A percentile compares a stretch with the other conserved stretches of the same genome.
Conservation (phyloP, 768 basidiomycete genomes). For the Phylloporus rhodoxanthus region DNA sequence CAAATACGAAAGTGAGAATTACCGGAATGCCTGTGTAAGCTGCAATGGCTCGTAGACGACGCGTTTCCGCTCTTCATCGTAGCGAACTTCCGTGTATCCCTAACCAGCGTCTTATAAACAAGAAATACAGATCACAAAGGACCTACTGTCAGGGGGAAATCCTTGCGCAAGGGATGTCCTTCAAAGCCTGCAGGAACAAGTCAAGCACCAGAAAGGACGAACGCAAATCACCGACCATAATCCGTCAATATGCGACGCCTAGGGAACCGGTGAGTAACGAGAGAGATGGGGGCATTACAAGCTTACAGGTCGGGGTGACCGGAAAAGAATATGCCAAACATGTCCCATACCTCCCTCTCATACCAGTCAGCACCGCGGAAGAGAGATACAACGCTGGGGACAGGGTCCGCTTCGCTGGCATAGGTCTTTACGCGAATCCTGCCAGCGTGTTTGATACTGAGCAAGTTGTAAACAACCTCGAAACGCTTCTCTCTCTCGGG, state of each 20-base stretch:
- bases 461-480: conserved; percentile 93
- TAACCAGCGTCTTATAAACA: conserved; percentile 26
- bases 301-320: conserved; percentile 94
- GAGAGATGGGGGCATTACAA: conserved; percentile 2
- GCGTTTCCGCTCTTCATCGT: conserved; percentile 95
- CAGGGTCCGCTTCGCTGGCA: conserved; percentile 85
- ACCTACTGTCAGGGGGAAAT: conserved; percentile 92
- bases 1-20: conserved; percentile 10
- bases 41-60: conserved; percentile 98
- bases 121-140: neutral
- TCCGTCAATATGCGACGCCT: conserved; percentile 97
- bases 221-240: conserved; percentile 56
- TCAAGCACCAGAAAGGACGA: neutral
- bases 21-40: conserved; percentile 97
- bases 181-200: conserved; percentile 63
- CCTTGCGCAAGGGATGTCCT: conserved; percentile 95
- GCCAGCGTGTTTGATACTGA: conserved; percentile 72
- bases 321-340: conserved; percentile 94
- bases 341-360: conserved; percentile 97
- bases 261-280: conserved; percentile 9
- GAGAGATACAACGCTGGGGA: conserved; percentile 73
- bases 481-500: conserved; percentile 91
- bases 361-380: conserved; percentile 98
- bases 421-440: conserved; percentile 97
- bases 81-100: conserved; percentile 99